Evolutionary conservation across 2,329 filamentous ascomycete genomes (phyloP), one percentile per base, ranked within the genome.

Genomic region (Cladosporium sphaerospermum): DNA sequence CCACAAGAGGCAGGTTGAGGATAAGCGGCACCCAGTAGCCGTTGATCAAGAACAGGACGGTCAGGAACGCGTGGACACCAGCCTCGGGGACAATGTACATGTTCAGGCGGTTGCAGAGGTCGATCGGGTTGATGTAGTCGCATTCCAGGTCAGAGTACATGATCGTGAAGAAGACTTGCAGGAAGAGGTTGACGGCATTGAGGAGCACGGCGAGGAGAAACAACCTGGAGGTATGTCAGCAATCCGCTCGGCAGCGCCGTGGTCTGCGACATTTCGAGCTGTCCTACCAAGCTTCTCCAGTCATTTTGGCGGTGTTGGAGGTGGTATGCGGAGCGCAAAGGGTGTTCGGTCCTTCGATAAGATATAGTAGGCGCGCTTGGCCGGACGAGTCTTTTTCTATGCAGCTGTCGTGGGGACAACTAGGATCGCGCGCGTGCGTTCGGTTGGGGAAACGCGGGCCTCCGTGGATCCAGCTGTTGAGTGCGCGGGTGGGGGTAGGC

Each of bases 61-160:
- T 97, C 68, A 99, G 76, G 79, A 97, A 93, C 61, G 86, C 92
- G 73, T 99, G 95, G 60, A 99, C 92, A 62, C 89, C 92, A 66
- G 93, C 93, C 81, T 99, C 95, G 69, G 93, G 93, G 68, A 99
- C 86, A 71, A 99, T 99, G 79, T 99, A 99, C 71, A 92, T 95
- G 82, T 99, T 99, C 64, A 99, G 86, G 67, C 93, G 91, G 85
- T 99, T 99, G 87, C 93, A 99, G 62, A 99, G 91, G 67, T 99
- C 93, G 78, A 99, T 99, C 43, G 93, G 93, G 79, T 99, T 99
- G 78, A 99, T 99, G 77, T 99, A 99, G 77, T 99, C 93, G 77
- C 93, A 99, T 86, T 99, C 93, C 67, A 99, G 77, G 81, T 99
- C 93, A 75, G 89, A 96, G 78, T 97, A 99, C 95, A 99, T 99